These are phyloP conservation scores for Astrephomene gubernaculifera DNA, from an alignment of 139 green algal genomes.

Conservation along the genomic window DNA sequence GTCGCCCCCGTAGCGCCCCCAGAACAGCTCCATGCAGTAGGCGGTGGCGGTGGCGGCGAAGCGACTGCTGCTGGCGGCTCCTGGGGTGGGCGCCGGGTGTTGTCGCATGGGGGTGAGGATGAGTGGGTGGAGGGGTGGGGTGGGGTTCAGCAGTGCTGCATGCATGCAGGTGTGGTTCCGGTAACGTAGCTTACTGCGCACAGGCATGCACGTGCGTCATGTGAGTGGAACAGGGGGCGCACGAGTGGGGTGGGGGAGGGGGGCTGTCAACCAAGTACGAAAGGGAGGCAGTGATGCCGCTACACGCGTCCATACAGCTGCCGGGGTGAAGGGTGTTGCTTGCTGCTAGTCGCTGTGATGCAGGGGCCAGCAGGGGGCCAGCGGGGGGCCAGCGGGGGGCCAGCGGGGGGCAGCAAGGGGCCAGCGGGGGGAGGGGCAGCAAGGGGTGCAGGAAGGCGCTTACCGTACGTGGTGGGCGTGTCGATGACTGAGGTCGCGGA, in stretches of 20 bases:
- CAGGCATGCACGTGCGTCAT: not conserved
- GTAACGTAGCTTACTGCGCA: not conserved
- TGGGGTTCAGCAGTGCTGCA: not conserved
- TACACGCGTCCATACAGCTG: not conserved
- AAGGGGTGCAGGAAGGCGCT: no score
- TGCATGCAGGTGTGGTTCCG: not conserved
- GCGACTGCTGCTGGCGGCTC: not conserved
- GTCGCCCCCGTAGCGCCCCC: slow-evolving; percentile 27
- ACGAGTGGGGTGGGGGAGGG: no score
- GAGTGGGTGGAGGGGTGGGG: not conserved
- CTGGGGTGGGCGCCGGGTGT: not conserved
- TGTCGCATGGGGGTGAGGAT: no score
- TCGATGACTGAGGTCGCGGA: not conserved
- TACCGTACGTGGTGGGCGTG: slow-evolving; percentile 14
- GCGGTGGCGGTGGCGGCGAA: not conserved
- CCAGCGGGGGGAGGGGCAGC: not conserved
- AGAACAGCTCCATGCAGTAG: slow-evolving; percentile 33
- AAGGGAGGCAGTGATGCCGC: not conserved
- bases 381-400: not conserved
- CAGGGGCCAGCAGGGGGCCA: not conserved
- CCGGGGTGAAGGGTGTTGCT: not conserved
- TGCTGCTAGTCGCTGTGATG: not conserved
- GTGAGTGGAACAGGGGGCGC: not conserved
- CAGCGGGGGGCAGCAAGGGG: not conserved
- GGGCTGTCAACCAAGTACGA: no score